Evolutionary conservation across 225 moss, liverwort and hornwort genomes (phyloP).

Genomic region (Ulota crispa): DNA sequence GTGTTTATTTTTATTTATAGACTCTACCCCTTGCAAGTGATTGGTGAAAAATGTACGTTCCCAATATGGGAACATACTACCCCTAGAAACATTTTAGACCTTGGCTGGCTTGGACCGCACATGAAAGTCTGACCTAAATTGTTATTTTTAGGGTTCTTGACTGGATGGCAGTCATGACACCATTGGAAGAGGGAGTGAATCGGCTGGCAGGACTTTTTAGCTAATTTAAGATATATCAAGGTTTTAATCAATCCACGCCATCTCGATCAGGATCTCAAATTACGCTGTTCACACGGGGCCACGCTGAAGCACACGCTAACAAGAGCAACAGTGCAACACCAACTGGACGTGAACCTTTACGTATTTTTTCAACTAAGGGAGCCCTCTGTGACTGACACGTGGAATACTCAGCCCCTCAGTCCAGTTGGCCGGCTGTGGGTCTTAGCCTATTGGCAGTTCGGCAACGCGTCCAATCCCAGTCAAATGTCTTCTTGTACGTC

Average conservation of each 20-base stretch:
- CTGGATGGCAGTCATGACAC: background rate
- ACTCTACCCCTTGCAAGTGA: too few relatives aligned
- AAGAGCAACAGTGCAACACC: background rate
- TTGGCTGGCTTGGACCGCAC: too few relatives aligned
- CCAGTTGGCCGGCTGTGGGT: slow-evolving; percentile 12
- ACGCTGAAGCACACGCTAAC: background rate
- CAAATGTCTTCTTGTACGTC: slow-evolving; percentile 8
- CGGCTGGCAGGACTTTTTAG: background rate
- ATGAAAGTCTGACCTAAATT: too few relatives aligned
- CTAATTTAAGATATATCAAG: background rate
- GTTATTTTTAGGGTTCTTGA: background rate
- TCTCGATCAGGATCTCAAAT: background rate
- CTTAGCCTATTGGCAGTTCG: background rate
- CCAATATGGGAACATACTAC: too few relatives aligned
- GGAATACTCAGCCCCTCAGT: background rate
- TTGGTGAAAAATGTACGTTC: too few relatives aligned
- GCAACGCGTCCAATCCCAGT: slow-evolving; percentile 11
- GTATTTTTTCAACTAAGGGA: background rate
- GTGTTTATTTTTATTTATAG: too few relatives aligned
- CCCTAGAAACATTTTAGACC: too few relatives aligned
- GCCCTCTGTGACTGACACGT: background rate
- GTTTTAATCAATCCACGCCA: background rate
- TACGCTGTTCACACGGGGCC: background rate
- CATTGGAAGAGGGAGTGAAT: background rate
- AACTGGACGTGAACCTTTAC: slow-evolving; percentile 10